Evolutionary conservation across 805 yeast genomes (phyloP), one percentile per base, ranked within the genome.

Genomic region (Jamesozyma hellenica): DNA sequence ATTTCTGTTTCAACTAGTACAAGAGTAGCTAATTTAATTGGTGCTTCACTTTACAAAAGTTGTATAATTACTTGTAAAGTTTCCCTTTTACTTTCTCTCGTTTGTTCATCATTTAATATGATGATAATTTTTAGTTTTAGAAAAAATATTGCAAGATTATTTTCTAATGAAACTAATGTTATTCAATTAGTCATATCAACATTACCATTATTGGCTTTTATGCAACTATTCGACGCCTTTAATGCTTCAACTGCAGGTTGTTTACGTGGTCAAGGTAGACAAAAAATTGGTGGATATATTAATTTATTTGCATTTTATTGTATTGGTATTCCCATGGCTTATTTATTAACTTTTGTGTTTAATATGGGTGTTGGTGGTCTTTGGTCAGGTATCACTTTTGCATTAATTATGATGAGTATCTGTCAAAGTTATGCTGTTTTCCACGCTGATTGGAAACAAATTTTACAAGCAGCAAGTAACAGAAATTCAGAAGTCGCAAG

Each of bases 191-290:
- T 81, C 7, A 56, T 67, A 1, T 58, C 60, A 18, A 71, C 81
- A 21, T 63, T 82, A 61, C 77, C 82, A 55, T 62, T 79, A 34
- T 72, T 78, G 35, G 82, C 87, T 1, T 51, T 75, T 26, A 79
- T 79, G 72, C 88, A 82, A 61, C 60, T 82, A 19, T 73, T 74
- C 40, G 92, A 82, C 58, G 78, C 79, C 10, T 61, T 77, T 51
- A 74, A 79, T 46, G 82, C 85, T 13, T 76, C 79, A 36, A 73
- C 82, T 1, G 87, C 85, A 13, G 90, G 90, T 13, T 70, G 84
- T 43, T 64, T 82, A 39, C 70, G 92, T 55, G 90, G 90, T 5
- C 88, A 81, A 61, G 90, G 90, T 13, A 74, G 60, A 45, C 64
- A 58, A 46, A 58, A 55, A 39, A 53, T 60, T 26, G 65, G 68